Percentiles rank a stretch among this genome's conserved stretches.
Evolutionary conservation across 306 rosid genomes (phyloP).

Genomic region (Dalbergia cultrata): DNA sequence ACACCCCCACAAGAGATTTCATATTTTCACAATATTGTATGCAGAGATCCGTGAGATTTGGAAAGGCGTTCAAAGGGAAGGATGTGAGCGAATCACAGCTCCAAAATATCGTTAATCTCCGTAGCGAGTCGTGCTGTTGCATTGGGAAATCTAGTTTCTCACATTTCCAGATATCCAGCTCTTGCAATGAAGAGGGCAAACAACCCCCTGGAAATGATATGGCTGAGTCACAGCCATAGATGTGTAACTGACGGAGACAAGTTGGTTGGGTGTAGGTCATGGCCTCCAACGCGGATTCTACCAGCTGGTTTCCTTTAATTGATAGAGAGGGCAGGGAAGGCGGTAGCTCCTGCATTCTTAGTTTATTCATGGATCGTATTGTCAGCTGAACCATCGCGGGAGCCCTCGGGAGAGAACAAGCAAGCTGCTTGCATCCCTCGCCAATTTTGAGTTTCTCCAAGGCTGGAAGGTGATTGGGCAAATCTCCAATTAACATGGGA

Average conservation of each 20-base stretch:
- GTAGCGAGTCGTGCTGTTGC: too few relatives aligned
- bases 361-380: background rate
- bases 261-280: background rate
- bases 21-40: background rate
- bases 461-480: constrained; percentile 3
- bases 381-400: background rate
- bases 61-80: background rate
- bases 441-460: background rate
- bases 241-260: too few relatives aligned
- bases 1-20: background rate
- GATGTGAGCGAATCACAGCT: too few relatives aligned
- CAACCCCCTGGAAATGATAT: too few relatives aligned
- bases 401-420: background rate
- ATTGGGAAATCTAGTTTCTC: too few relatives aligned
- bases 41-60: background rate
- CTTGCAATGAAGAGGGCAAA: too few relatives aligned
- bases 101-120: too few relatives aligned
- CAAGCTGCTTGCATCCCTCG: background rate
- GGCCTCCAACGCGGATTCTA: background rate
- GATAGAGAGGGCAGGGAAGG: background rate
- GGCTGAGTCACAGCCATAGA: too few relatives aligned
- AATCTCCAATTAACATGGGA: background rate
- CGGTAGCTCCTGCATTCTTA: background rate
- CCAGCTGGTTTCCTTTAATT: background rate
- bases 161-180: too few relatives aligned